phyloP scores from a whole-genome alignment of 345 rosid genomes.

The Rhodomyrtus tomentosa region DNA sequence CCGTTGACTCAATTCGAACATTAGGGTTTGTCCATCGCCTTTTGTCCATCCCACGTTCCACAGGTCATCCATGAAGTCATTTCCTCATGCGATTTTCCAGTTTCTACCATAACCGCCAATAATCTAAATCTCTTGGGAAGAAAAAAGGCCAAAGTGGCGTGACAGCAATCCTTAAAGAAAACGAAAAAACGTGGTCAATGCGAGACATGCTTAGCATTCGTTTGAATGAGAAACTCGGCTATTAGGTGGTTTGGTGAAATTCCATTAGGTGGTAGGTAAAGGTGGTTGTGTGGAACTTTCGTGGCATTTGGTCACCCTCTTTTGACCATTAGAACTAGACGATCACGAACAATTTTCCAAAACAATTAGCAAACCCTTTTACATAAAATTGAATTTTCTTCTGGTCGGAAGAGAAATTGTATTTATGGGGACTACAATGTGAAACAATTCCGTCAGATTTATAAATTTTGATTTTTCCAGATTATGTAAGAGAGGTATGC shows the following conservation, averaged over 20 bases:
- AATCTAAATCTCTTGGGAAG: not conserved
- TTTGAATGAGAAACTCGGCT: not conserved
- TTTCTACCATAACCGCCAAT: not conserved
- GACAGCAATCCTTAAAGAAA: not conserved
- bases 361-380: not conserved
- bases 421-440: too few relatives aligned
- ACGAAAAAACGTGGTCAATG: not conserved
- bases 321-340: not conserved
- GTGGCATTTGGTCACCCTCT: not conserved
- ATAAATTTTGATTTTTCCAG: too few relatives aligned
- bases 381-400: too few relatives aligned
- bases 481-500: too few relatives aligned
- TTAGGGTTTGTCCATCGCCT: not conserved
- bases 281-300: not conserved
- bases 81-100: not conserved
- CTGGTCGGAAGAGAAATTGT: not conserved
- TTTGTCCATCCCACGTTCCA: not conserved
- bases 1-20: not conserved
- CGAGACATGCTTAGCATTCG: not conserved
- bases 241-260: not conserved
- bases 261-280: not conserved
- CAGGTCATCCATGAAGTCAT: not conserved
- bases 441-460: not conserved
- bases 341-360: not conserved
- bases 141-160: not conserved